Evolutionary conservation across 805 yeast genomes (phyloP), one percentile per base, ranked within the genome.

Genomic region (Brettanomyces nanus): DNA sequence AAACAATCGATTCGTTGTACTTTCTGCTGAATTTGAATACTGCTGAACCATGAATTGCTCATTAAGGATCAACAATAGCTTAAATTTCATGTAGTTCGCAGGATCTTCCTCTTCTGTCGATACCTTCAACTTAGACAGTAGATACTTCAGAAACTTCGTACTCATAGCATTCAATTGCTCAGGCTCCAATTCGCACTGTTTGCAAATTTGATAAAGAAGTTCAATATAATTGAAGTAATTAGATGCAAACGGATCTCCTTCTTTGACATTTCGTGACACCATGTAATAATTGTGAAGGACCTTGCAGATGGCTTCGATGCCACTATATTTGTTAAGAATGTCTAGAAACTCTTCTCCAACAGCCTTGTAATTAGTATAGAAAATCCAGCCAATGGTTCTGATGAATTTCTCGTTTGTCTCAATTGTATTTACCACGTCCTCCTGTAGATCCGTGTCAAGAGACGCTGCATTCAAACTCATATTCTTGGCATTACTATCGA

Each of bases 41-140:
- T 47, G 65, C 44, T 74, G 62, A 28, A 85, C 80, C 80, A 89
- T 75, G 58, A 76, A 89, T 58, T 89, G 96, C 54, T 89, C 96
- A 58, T 89, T 89, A 19, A 89, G 63, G 1, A 86, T 78, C 28
- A 89, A 62, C 10, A 89, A 57, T 13, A 85, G 62, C 49, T 77
- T 79, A 62, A 87, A 78, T 43, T 80, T 77, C 28, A 84, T 73
- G 44, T 75, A 76, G 51, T 77, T 80, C 44, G 67, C 68, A 34
- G 76, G 70, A 52, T 80, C 80, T 32, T 70, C 74, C 7, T 69
- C 69, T 17, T 58, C 57, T 23, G 66, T 63, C 2, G 65, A 56
- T 20, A 57, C 48, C 33, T 66, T 54, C 17, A 80, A 53, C 1
- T 70, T 59, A 14, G 61, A 52, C 46, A 77, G 69, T 36, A 79